A percentile compares a stretch with the other conserved stretches of the same genome.
Conservation (phyloP, 2,329 filamentous ascomycete genomes). For the Colletotrichum abscissum region DNA sequence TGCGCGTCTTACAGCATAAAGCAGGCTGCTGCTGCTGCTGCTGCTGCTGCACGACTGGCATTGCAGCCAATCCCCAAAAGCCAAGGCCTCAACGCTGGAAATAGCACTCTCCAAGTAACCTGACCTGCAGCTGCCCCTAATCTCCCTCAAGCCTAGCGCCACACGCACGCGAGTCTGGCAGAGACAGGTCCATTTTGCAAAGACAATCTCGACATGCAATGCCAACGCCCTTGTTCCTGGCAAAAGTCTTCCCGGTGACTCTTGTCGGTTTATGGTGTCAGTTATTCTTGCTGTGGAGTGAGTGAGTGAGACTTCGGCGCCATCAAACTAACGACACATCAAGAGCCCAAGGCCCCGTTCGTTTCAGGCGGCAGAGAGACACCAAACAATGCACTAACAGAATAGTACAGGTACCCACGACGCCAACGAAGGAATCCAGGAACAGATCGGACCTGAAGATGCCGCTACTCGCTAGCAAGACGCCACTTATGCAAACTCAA, state of each 20-base stretch:
- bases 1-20: neutral
- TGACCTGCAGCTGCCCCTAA: slow-evolving; percentile 24
- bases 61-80: neutral
- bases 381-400: neutral
- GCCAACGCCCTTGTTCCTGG: neutral
- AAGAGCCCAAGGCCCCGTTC: neutral
- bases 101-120: slow-evolving; percentile 13
- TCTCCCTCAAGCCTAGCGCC: neutral
- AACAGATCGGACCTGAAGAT: slow-evolving; percentile 12
- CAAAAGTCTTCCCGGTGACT: no score
- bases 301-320: neutral
- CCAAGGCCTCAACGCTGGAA: neutral
- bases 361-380: neutral
- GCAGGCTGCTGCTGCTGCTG: neutral
- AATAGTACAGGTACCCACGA: neutral
- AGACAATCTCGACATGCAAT: neutral
- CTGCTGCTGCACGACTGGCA: neutral
- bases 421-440: slow-evolving; percentile 3
- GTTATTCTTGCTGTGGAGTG: neutral
- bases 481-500: slow-evolving; percentile 22
- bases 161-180: neutral
- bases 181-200: neutral
- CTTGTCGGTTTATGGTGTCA: neutral
- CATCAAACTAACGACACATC: neutral
- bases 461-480: neutral